These are phyloP conservation scores for Microascus cirrosus DNA, from an alignment of 2,329 filamentous ascomycete genomes.

Conservation along the genomic window DNA sequence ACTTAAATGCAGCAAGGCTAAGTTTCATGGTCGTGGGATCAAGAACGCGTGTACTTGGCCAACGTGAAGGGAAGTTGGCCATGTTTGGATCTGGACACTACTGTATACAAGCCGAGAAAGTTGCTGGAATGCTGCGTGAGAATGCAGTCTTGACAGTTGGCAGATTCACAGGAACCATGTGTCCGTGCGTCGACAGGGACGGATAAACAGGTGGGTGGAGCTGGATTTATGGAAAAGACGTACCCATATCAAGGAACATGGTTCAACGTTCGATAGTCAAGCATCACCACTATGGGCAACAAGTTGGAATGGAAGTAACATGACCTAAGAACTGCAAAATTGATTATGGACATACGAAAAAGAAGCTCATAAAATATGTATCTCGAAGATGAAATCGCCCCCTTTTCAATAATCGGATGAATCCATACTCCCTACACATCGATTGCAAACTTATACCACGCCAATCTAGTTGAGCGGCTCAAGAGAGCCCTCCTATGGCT, in stretches of 20 bases:
- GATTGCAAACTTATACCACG: background rate
- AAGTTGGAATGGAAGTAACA: background rate
- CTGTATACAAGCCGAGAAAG: no score
- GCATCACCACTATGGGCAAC: background rate
- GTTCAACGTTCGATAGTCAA: background rate
- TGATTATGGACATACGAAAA: background rate
- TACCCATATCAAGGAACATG: background rate
- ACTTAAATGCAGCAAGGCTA: no score
- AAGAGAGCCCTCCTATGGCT: background rate
- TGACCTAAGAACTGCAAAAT: background rate
- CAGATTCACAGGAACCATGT: no score
- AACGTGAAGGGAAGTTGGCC: no score
- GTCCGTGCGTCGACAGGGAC: no score
- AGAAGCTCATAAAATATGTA: background rate
- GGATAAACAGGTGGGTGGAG: no score
- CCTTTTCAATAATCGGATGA: background rate
- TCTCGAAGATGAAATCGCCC: background rate
- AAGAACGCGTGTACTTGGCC: no score
- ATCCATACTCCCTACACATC: background rate
- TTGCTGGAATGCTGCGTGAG: no score
- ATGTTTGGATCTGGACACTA: no score
- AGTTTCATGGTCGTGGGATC: no score
- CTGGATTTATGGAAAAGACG: no score
- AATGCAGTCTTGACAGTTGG: no score
- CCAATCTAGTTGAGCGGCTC: background rate